Conservation (phyloP, 2,329 filamentous ascomycete species). For the Cucurbitaria berberidis region DNA sequence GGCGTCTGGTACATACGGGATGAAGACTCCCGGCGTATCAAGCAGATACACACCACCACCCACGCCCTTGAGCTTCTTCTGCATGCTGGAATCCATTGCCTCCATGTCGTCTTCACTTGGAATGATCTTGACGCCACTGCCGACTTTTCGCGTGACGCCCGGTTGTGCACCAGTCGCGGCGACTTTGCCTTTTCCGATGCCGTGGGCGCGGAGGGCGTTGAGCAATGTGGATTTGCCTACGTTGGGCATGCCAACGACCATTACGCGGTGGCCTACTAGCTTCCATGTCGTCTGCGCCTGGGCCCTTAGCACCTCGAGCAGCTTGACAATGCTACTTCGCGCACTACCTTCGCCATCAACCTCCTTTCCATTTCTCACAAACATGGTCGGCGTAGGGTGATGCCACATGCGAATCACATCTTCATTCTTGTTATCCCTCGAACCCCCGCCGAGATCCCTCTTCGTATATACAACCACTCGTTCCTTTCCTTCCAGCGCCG, state of each 20-base stretch:
- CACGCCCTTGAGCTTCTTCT: conserved; percentile 38
- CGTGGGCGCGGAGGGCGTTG: conserved; percentile 77
- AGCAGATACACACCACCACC: conserved; percentile 76
- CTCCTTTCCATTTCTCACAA: conserved; percentile 52
- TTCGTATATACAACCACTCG: conserved; percentile 93
- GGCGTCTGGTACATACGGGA: conserved; percentile 84
- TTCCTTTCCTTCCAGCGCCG: conserved; percentile 72
- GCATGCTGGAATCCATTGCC: conserved; percentile 20
- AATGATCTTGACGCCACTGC: conserved; percentile 80
- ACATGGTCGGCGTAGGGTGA: conserved; percentile 58
- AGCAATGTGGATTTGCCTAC: conserved; percentile 95
- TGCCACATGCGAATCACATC: conserved; percentile 62
- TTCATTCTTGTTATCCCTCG: conserved; percentile 51
- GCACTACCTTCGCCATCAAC: conserved; percentile 32
- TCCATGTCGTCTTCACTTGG: conserved; percentile 55
- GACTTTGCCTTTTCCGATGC: conserved; percentile 71
- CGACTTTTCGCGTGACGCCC: conserved; percentile 86
- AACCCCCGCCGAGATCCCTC: conserved; percentile 60
- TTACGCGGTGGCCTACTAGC: conserved; percentile 80
- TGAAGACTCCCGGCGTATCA: conserved; percentile 94
- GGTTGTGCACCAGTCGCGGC: conserved; percentile 85
- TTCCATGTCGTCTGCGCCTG: conserved; percentile 60
- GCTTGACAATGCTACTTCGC: conserved; percentile 32
- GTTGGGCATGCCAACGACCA: conserved; percentile 97
- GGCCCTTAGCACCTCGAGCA: conserved; percentile 60